Percentiles rank a stretch among this genome's conserved stretches.
These are phyloP conservation scores for Penicillium sp. DNA, from an alignment of 2,329 filamentous ascomycete species.

Conservation along the genomic window DNA sequence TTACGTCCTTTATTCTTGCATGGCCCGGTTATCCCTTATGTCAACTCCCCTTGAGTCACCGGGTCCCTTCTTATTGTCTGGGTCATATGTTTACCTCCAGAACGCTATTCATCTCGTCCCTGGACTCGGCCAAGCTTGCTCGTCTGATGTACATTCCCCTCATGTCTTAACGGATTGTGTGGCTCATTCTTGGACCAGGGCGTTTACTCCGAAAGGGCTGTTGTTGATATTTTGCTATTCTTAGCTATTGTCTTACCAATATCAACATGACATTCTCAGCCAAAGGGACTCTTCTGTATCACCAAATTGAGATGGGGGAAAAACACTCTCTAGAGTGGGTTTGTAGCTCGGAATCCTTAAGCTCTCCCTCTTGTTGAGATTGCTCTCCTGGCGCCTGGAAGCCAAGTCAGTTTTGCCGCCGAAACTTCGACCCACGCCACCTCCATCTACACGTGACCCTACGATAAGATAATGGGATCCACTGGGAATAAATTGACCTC, in stretches of 20 bases:
- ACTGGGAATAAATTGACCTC: neutral
- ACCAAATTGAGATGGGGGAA: neutral
- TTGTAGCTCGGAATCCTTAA: too few species aligned
- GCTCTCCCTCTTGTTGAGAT: too few species aligned
- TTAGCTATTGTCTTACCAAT: slow-evolving; percentile 12
- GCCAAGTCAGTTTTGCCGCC: neutral
- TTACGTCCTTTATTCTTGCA: slow-evolving; percentile 15
- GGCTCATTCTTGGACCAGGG: slow-evolving; percentile 7
- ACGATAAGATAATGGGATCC: neutral
- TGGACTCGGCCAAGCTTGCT: slow-evolving; percentile 6
- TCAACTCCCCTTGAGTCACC: slow-evolving; percentile 10
- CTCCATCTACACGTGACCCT: neutral
- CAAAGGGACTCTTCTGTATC: neutral
- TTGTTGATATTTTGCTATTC: slow-evolving; percentile 11
- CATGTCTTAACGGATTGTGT: slow-evolving; percentile 9
- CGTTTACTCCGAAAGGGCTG: neutral
- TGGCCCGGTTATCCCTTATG: slow-evolving; percentile 17
- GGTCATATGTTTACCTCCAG: slow-evolving; percentile 10
- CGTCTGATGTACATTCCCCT: slow-evolving; percentile 19
- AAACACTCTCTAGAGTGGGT: too few species aligned
- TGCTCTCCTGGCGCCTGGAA: too few species aligned
- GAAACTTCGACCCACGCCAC: neutral
- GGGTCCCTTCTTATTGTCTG: slow-evolving; percentile 12
- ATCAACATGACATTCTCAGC: slow-evolving; percentile 4
- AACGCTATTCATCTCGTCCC: slow-evolving; percentile 10